Evolutionary conservation across 2,329 filamentous ascomycete genomes (phyloP), one percentile per base, ranked within the genome.

Genomic region (Pseudopyricularia javanii): DNA sequence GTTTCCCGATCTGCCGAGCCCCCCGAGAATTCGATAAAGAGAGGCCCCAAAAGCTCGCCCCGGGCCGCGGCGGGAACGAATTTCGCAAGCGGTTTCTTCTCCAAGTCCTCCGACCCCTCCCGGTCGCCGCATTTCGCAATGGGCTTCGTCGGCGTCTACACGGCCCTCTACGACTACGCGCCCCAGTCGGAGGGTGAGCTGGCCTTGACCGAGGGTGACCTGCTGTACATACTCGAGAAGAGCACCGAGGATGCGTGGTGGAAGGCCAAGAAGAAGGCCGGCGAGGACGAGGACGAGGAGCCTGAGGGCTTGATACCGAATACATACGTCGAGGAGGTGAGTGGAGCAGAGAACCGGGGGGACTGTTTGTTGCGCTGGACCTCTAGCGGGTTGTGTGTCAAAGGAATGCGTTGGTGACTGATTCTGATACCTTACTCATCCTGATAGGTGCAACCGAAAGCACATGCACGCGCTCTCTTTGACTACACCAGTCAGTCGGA

Each of bases 401-500:
- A 48, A 32, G 24, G n/a, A 20, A 24, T 48, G 45, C 45, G n/a
- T 32, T 28, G 45, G 28, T 48, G 45, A 7, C 22, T 32, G 45
- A 48, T 28, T 28, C 24, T 11, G 9, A 22, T n/a, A 15, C 11
- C 32, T 17, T 43, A n/a, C 15, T 50, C 28, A 55, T 30, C 20
- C 45, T 53, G 47, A 51, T 53, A 85, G 77, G 79, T 81, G 54
- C 69, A 74, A 65, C 80, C 84, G 22, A 66, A 75, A 57, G 59
- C 54, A 56, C 77, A 84, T 59, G 93, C 91, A 50, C 90, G 86
- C 67, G 88, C 93, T n/a, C 79, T 97, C n/a, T 98, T 91, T 73
- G 93, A 98, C 68, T 98, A 98, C 68, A 88, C 88, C 50, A 82
- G 91, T 61, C 93, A 98, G 71, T 98, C 93, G 24, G 93, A 98